Evolutionary conservation across 106 monocot genomes (phyloP).

Genomic region (Dioscorea dumetorum): DNA sequence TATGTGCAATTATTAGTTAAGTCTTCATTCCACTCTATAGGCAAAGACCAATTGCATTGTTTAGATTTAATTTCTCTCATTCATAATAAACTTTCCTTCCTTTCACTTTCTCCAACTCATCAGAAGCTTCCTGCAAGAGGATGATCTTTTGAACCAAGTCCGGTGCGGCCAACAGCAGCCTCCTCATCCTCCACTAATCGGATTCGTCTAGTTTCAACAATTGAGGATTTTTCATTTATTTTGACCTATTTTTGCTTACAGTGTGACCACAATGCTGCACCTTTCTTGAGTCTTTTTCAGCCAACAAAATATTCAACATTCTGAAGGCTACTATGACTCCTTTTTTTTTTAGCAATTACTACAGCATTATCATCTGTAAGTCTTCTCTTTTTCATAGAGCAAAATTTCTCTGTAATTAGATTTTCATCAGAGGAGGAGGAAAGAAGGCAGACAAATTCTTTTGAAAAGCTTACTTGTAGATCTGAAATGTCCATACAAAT

Average conservation of each 20-base stretch:
- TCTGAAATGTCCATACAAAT: too few relatives aligned
- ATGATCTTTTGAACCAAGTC: conserved; percentile 58
- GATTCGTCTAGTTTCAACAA: conserved; percentile 34
- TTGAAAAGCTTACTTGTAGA: too few relatives aligned
- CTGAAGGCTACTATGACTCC: background rate
- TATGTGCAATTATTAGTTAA: too few relatives aligned
- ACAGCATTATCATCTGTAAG: conserved; percentile 3
- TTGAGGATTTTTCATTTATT: conserved; percentile 34
- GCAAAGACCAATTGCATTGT: too few relatives aligned
- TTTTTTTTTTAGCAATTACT: conserved; percentile 1
- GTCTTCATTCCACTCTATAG: too few relatives aligned
- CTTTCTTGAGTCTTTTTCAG: conserved; percentile 60
- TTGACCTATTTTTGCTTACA: conserved; percentile 70
- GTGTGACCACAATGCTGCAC: conserved; percentile 70
- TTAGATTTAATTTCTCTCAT: too few relatives aligned
- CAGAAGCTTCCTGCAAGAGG: conserved; percentile 72
- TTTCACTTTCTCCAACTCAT: too few relatives aligned
- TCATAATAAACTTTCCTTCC: too few relatives aligned
- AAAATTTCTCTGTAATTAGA: conserved; percentile 8
- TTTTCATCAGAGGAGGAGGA: too few relatives aligned
- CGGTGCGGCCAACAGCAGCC: conserved; percentile 70
- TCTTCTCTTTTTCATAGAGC: conserved; percentile 17
- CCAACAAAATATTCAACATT: conserved; percentile 14
- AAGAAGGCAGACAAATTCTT: too few relatives aligned
- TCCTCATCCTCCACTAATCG: conserved; percentile 58